Evolutionary conservation across 1,284 basidiomycete species (phyloP), one percentile per base, ranked within the genome.

Genomic region (Ganoderma leucocontextum): DNA sequence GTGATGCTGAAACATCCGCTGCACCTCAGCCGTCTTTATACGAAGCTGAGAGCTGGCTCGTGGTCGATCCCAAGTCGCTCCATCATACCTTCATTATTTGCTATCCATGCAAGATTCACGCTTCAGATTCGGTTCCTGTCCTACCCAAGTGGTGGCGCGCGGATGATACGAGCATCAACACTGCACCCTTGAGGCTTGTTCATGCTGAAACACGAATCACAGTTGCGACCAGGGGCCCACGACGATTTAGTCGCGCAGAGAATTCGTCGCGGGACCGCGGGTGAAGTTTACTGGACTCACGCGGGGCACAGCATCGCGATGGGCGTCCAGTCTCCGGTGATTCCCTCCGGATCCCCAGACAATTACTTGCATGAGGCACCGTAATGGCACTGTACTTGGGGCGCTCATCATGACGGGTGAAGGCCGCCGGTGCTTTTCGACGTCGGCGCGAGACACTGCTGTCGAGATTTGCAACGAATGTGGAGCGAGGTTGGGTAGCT

Each of bases 71-170:
- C 53, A 36, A 29, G 29, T 29, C 29, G 29, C 55, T 35, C 9
- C 35, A 58, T 58, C 55, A 58, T 38, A 9, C 19, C 8, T 38
- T 58, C 55, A 58, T 60, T 58, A 35, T 38, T 60, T 60, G 58
- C 58, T 38, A 41, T 25, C 19, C 4, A 58, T 13, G 36, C 4
- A 41, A 17, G 38, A 38, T 60, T 60, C 58, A 41, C 38, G 58
- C 17, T 60, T 60, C 38, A 41, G n/a, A 60, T 29, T 41, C 36
- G 13, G 36, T 39, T 39, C 38, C n/a, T 38, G 22, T 4, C 12
- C 36, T 39, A n/a, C 2, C n/a, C 52, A 19, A n/a, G n/a, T 12
- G 47, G 22, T 22, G 47, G 33, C 55, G 55, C 55, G n/a, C 22
- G 7, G 22, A 29, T 29, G 49, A 29, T 60, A 8, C 19, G 17